Percentiles rank a stretch among this genome's conserved stretches.
phyloP scores from a whole-genome alignment of 441 rosid genomes.

The Syzygium syzygioides region DNA sequence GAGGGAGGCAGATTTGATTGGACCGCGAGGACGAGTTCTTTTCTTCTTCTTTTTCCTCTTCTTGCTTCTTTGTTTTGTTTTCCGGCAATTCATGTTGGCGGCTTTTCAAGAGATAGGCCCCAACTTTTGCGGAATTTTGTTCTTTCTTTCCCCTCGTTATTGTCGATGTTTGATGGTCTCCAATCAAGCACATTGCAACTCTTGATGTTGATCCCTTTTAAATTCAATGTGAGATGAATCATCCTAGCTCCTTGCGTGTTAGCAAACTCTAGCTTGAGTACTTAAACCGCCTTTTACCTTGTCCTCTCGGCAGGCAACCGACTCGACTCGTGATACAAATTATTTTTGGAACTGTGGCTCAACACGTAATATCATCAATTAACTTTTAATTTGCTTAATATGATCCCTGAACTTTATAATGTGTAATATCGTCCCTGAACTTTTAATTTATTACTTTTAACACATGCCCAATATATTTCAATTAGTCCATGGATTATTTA shows the following conservation, averaged over 20 bases:
- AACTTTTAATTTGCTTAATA: background rate
- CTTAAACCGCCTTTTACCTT: background rate
- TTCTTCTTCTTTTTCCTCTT: background rate
- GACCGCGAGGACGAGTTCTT: background rate
- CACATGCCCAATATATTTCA: background rate
- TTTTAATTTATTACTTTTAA: background rate
- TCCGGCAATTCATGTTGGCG: background rate
- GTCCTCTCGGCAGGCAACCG: background rate
- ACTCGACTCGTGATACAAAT: background rate
- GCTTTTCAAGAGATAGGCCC: background rate
- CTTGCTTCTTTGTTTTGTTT: background rate
- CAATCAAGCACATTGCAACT: background rate
- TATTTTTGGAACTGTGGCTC: accelerated
- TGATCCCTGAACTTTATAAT: accelerated
- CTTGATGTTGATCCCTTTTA: background rate
- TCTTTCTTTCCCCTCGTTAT: background rate
- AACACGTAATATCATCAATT: background rate
- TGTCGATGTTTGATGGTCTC: background rate
- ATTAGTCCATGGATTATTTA: background rate
- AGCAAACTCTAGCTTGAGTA: background rate
- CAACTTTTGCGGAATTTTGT: background rate
- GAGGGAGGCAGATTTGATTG: background rate
- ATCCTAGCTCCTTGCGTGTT: background rate
- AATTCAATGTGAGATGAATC: background rate
- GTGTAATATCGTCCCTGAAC: accelerated